These are phyloP conservation scores for Ceratobasidium sp. DNA, from an alignment of 1,284 basidiomycete species.

Conservation along the genomic window DNA sequence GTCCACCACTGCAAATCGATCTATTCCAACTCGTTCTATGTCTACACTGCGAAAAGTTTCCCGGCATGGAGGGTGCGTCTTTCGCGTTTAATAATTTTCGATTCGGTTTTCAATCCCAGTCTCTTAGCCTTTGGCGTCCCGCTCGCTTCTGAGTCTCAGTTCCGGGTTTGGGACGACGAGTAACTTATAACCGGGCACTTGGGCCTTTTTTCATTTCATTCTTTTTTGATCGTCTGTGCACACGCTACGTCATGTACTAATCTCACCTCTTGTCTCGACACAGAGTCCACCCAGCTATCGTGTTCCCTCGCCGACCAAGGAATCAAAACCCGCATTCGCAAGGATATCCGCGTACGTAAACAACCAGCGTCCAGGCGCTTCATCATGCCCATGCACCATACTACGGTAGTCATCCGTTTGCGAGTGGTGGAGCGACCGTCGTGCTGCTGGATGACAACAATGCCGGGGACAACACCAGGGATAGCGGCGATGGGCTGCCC, in stretches of 20 bases:
- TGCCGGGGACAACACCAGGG: neutral
- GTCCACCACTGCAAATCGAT: conserved; percentile 91
- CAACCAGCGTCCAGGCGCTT: conserved; percentile 61
- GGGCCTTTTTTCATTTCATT: neutral
- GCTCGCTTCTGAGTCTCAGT: neutral
- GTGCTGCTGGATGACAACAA: conserved; percentile 37
- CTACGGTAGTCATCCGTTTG: conserved; percentile 36
- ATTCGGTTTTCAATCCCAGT: conserved; percentile 9
- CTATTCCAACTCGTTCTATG: conserved; percentile 87
- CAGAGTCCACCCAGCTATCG: conserved; percentile 89
- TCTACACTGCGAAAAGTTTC: conserved; percentile 95
- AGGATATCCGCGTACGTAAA: conserved; percentile 86
- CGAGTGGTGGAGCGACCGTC: conserved; percentile 32
- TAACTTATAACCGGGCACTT: neutral
- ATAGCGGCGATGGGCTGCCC: neutral
- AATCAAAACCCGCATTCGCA: conserved; percentile 92
- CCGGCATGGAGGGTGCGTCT: conserved; percentile 87
- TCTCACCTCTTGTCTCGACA: neutral
- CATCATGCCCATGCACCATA: conserved; percentile 32
- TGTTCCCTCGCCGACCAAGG: conserved; percentile 92
- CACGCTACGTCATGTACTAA: conserved; percentile 8
- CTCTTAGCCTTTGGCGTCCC: neutral
- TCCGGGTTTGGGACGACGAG: neutral
- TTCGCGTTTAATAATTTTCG: conserved; percentile 21
- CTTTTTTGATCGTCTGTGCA: too few relatives aligned